Conservation (phyloP, 768 basidiomycete genomes). For the Dendrothele bispora region DNA sequence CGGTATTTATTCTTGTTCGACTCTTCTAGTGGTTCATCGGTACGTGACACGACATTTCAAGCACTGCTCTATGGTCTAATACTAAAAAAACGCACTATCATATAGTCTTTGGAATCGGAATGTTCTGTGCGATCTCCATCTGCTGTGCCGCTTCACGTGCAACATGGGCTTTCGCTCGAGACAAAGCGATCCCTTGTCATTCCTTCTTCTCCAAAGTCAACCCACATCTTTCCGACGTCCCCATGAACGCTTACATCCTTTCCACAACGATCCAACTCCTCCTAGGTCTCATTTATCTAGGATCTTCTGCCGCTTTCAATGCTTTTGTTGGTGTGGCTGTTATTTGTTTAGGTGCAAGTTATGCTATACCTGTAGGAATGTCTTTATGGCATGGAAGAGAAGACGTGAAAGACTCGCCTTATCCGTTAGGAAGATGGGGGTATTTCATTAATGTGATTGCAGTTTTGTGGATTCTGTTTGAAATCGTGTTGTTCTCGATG, state of each 20-base stretch:
- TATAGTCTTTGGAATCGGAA: conserved; percentile 52
- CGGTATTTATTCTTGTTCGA: not conserved
- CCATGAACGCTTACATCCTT: conserved; percentile 60
- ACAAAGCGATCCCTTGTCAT: conserved; percentile 61
- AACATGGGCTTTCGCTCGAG: conserved; percentile 72
- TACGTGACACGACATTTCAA: conserved; percentile 17
- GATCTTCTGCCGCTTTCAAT: conserved; percentile 62
- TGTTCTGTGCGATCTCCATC: conserved; percentile 68
- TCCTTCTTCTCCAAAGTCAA: conserved; percentile 37
- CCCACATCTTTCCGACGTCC: conserved; percentile 40
- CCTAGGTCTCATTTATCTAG: conserved; percentile 64
- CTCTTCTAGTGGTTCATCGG: conserved; percentile 40
- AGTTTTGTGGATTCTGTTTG: conserved; percentile 42
- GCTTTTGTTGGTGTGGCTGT: conserved; percentile 68
- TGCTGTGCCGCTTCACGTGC: conserved; percentile 67
- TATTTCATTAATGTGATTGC: conserved; percentile 47
- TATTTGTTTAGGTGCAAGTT: conserved; percentile 65
- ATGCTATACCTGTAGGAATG: conserved; percentile 61
- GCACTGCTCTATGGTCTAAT: not conserved
- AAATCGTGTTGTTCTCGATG: conserved; percentile 70
- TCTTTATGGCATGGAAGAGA: conserved; percentile 44
- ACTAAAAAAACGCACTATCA: conserved; percentile 7
- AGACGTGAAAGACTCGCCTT: conserved; percentile 50
- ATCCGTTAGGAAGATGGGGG: conserved; percentile 46
- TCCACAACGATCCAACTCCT: conserved; percentile 58